Evolutionary conservation across 352 stramenopile genomes (phyloP), one percentile per base, ranked within the genome.

Genomic region (Phytophthora colocasiae): DNA sequence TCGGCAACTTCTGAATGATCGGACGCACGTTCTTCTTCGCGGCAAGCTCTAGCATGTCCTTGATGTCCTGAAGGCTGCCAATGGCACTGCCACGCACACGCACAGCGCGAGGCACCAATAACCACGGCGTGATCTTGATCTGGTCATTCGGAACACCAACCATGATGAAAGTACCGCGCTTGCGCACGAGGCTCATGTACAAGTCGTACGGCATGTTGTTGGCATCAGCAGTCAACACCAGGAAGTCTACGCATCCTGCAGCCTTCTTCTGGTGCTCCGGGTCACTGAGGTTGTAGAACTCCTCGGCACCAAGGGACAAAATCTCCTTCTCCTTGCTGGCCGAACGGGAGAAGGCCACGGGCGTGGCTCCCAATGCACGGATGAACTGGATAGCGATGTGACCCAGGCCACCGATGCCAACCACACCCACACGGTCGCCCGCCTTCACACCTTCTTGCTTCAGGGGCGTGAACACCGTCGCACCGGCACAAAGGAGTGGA

Each of bases 21-120:
- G 78, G 58, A 27, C 70, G 65, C 40, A 95, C 83, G 9, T 89
- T 76, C 51, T 85, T 68, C 34, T 84, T 61, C 9, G 68, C 75
- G 22, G 84, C 94, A 36, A 96, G 75, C 15, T 88, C 70, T 1
- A 97, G 67, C 84, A 97, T 93, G 34, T 90, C 78, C 70, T 95
- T 84, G 24, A 56, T 65, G 57, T 58, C 57, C 22, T 55, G 36
- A 34, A 52, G 55, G 51, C 49, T 59, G 26, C 58, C 58, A 10
- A 66, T 59, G 4, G 19, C 14, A 43, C 49, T 67, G 22, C 50
- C 51, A 7, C 36, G 36, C 12, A 43, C 10, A 17, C 36, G 14
- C 36, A 43, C 36, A 17, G 36, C 36, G 2, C 36, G 36, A 3
- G 36, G 44, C 7, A 68, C 49, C 26, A 56, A 32, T 9, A 39